Conservation (phyloP, 345 rosid genomes). For the Luvunga scandens region DNA sequence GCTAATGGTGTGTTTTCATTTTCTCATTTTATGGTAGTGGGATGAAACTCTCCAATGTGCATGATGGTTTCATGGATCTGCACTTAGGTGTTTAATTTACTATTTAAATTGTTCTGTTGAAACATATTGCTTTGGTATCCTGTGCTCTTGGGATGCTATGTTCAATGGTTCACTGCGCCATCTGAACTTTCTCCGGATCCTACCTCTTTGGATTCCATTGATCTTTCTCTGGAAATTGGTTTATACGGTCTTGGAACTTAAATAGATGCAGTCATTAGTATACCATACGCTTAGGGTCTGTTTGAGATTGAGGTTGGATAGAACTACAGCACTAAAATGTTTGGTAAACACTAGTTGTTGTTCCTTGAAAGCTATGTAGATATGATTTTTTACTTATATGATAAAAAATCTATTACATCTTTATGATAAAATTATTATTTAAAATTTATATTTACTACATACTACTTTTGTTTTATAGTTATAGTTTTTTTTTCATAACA, state of each 20-base stretch:
- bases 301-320: too few species aligned
- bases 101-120: background rate
- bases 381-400: too few species aligned
- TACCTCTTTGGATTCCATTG: background rate
- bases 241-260: background rate
- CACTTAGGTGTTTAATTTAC: background rate
- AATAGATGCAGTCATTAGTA: background rate
- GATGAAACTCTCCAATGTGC: background rate
- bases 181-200: background rate
- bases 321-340: too few species aligned
- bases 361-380: too few species aligned
- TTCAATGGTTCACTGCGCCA: background rate
- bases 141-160: background rate
- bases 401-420: too few species aligned
- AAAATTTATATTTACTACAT: too few species aligned
- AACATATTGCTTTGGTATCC: background rate
- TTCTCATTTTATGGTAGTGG: background rate
- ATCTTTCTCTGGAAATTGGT: background rate
- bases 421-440: too few species aligned
- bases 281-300: background rate
- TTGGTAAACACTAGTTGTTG: too few species aligned
- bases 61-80: background rate
- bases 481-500: too few species aligned
- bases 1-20: constrained; percentile 60
- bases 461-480: too few species aligned